Conservation (phyloP, 2,329 filamentous ascomycete species). For the Lizonia empirigonia region DNA sequence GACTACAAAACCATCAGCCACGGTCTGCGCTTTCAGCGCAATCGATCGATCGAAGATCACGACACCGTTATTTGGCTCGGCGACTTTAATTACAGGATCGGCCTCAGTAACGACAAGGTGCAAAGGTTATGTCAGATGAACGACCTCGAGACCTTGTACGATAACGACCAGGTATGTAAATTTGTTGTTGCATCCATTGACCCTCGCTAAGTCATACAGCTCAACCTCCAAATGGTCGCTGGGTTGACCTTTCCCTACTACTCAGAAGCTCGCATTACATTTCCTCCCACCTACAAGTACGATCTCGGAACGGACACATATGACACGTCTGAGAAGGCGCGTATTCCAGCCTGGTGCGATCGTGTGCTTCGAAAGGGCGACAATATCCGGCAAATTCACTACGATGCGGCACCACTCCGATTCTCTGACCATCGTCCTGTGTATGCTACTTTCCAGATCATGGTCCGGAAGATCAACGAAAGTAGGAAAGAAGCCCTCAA, state of each 20-base stretch:
- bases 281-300: constrained; percentile 95
- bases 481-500: constrained; percentile 72
- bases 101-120: constrained; percentile 77
- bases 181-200: no score
- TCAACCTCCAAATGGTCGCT: constrained; percentile 96
- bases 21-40: constrained; percentile 87
- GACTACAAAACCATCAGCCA: constrained; percentile 90
- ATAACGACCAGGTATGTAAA: constrained; percentile 83
- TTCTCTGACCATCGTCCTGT: constrained; percentile 98
- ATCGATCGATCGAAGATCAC: constrained; percentile 89
- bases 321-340: constrained; percentile 91
- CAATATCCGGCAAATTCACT: constrained; percentile 81
- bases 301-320: constrained; percentile 87
- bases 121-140: constrained; percentile 73
- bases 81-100: constrained; percentile 98
- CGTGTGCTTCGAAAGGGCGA: constrained; percentile 85
- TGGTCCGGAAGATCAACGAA: constrained; percentile 81
- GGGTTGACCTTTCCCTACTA: constrained; percentile 90
- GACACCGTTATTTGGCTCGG: constrained; percentile 89
- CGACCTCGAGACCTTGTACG: constrained; percentile 80
- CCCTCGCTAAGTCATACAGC: constrained; percentile 54
- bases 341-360: constrained; percentile 97
- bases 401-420: constrained; percentile 78
- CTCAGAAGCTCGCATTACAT: constrained; percentile 84
- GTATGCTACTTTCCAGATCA: constrained; percentile 85